These are phyloP conservation scores for Metarhizium sp. DNA, from an alignment of 2,329 filamentous ascomycete species.

Conservation along the genomic window DNA sequence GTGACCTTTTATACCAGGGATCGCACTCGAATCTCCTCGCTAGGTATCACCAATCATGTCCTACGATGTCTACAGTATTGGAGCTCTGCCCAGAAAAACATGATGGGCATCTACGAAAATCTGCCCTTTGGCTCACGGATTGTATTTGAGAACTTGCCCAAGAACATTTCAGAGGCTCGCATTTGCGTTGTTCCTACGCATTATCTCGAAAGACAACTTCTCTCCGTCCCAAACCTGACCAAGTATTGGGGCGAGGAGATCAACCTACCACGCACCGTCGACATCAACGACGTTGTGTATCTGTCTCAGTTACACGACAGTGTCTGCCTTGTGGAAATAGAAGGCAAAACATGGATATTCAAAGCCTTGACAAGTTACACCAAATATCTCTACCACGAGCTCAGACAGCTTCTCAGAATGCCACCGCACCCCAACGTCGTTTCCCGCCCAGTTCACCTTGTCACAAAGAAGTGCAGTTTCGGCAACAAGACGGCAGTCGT, in stretches of 20 bases:
- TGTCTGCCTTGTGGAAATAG: conserved; percentile 42
- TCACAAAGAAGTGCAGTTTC: conserved; percentile 47
- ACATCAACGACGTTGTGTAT: conserved; percentile 40
- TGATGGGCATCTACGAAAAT: conserved; percentile 27
- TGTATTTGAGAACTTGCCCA: conserved; percentile 40
- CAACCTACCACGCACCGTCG: conserved; percentile 34
- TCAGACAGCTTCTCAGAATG: conserved; percentile 44
- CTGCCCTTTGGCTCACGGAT: conserved; percentile 50
- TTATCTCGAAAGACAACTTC: conserved; percentile 42
- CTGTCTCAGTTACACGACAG: conserved; percentile 49
- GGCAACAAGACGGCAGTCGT: conserved; percentile 45
- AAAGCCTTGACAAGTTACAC: conserved; percentile 48
- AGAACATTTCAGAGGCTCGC: conserved; percentile 34
- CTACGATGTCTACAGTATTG: conserved; percentile 44
- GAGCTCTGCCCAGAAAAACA: conserved; percentile 26
- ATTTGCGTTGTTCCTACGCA: conserved; percentile 40
- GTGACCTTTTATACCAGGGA: conserved; percentile 48
- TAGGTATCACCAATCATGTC: conserved; percentile 45
- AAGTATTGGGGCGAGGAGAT: conserved; percentile 33
- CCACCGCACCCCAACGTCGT: conserved; percentile 44
- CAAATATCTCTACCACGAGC: conserved; percentile 54
- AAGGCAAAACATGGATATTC: conserved; percentile 38
- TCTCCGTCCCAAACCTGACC: conserved; percentile 32
- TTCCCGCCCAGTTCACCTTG: conserved; percentile 39
- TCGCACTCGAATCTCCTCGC: conserved; percentile 32